Evolutionary conservation across 768 basidiomycete species (phyloP).

Genomic region (Clavulina sp.): DNA sequence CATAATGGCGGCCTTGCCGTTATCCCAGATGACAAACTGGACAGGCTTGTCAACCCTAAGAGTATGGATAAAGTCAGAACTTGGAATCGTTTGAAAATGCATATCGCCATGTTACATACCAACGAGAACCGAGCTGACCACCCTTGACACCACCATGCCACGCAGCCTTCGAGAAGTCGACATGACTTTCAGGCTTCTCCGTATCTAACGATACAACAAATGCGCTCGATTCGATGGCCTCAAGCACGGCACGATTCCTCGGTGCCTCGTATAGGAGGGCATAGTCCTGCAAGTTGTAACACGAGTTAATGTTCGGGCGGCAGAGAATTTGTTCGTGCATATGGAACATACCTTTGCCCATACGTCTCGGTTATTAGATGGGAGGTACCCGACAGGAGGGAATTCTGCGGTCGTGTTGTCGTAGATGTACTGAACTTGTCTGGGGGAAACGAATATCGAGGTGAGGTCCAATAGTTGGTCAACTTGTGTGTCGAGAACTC

Average conservation of each 20-base stretch:
- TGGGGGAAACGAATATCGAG: constrained; percentile 16
- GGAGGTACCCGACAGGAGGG: constrained; percentile 60
- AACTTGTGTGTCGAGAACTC: constrained; percentile 13
- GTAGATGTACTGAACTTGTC: constrained; percentile 57
- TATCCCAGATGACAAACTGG: constrained; percentile 74
- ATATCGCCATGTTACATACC: constrained; percentile 15
- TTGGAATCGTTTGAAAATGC: not conserved
- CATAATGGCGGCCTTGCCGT: constrained; percentile 66
- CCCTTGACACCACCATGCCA: constrained; percentile 64
- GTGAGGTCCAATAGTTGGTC: too few species aligned
- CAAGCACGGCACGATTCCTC: constrained; percentile 45
- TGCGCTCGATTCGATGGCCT: constrained; percentile 68
- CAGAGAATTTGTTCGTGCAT: not conserved
- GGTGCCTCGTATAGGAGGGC: constrained; percentile 34
- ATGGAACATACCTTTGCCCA: constrained; percentile 62
- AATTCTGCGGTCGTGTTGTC: constrained; percentile 43
- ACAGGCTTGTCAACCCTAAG: constrained; percentile 72
- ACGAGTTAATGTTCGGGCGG: not conserved
- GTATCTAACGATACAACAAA: constrained; percentile 68
- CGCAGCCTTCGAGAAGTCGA: constrained; percentile 48
- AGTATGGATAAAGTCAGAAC: not conserved
- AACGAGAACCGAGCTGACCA: constrained; percentile 24
- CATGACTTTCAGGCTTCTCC: constrained; percentile 32
- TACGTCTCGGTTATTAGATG: constrained; percentile 61
- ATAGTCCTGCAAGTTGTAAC: constrained; percentile 35